phyloP scores from a whole-genome alignment of 2,329 filamentous ascomycete genomes.

The Microdochium bolleyi region DNA sequence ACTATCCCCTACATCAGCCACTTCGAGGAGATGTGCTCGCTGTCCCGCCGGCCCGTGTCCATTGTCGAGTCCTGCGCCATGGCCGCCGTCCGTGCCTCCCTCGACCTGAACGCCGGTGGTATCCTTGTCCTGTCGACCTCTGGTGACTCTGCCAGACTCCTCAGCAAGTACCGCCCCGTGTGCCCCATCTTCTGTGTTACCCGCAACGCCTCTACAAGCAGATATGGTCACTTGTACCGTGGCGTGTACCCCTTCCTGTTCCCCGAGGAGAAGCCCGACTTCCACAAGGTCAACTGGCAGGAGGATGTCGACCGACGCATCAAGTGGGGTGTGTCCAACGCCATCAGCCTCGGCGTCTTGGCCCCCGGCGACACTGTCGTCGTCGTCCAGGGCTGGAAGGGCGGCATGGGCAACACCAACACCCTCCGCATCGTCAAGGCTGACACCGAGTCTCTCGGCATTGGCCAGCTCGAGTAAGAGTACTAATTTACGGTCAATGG shows the following conservation, averaged over 20 bases:
- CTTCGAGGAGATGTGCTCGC: constrained; percentile 87
- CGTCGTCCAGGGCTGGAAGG: constrained; percentile 86
- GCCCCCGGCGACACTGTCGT: constrained; percentile 67
- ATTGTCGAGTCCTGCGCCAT: constrained; percentile 94
- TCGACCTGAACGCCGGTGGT: constrained; percentile 92
- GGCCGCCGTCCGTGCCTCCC: constrained; percentile 88
- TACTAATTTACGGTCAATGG: neutral
- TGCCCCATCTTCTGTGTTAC: constrained; percentile 99
- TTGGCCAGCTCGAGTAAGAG: constrained; percentile 30
- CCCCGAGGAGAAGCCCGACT: constrained; percentile 89
- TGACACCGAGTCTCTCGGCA: constrained; percentile 48
- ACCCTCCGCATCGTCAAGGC: constrained; percentile 61
- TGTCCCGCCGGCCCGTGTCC: constrained; percentile 75
- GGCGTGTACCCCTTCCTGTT: constrained; percentile 98
- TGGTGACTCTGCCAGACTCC: constrained; percentile 85
- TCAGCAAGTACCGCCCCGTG: constrained; percentile 97
- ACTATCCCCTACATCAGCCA: constrained; percentile 94
- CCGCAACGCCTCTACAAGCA: constrained; percentile 71
- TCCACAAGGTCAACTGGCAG: constrained; percentile 89
- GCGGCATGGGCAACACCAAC: constrained; percentile 88
- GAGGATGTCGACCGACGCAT: constrained; percentile 96
- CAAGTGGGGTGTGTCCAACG: constrained; percentile 90
- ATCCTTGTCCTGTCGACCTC: constrained; percentile 96
- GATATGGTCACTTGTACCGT: constrained; percentile 93
- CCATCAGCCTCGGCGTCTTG: constrained; percentile 73